Percentiles rank a stretch among this genome's conserved stretches.
phyloP scores from a whole-genome alignment of 2,329 filamentous ascomycete species.

The Trichophyton mentagrophytes region DNA sequence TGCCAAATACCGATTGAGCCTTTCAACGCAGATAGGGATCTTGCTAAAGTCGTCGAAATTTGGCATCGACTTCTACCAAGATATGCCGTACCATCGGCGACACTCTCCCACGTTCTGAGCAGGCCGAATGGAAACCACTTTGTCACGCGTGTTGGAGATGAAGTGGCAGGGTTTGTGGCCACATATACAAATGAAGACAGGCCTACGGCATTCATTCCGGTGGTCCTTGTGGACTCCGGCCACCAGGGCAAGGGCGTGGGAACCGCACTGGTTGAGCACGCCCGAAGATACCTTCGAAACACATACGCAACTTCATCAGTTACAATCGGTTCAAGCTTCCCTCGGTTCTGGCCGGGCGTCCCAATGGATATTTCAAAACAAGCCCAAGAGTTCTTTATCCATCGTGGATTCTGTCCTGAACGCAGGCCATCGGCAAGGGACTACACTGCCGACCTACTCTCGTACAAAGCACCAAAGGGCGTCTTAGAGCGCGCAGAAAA shows the following conservation, averaged over 20 bases:
- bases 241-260: slow-evolving; percentile 19
- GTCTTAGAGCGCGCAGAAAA: slow-evolving; percentile 23
- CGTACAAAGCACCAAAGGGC: slow-evolving; percentile 24
- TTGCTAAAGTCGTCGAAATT: slow-evolving; percentile 4
- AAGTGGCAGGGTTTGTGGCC: slow-evolving; percentile 10
- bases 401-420: slow-evolving; percentile 28
- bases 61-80: slow-evolving; percentile 11
- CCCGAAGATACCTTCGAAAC: slow-evolving; percentile 7
- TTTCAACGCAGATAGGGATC: slow-evolving; percentile 7
- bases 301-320: slow-evolving; percentile 10
- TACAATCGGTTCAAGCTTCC: slow-evolving; percentile 24
- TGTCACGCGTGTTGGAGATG: background rate
- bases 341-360: slow-evolving; percentile 37
- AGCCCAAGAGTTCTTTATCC: slow-evolving; percentile 30
- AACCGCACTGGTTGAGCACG: slow-evolving; percentile 10
- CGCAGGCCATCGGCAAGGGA: slow-evolving; percentile 24
- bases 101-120: slow-evolving; percentile 8
- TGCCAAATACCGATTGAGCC: slow-evolving; percentile 1
- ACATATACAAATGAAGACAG: slow-evolving; percentile 11
- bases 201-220: slow-evolving; percentile 11
- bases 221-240: slow-evolving; percentile 15
- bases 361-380: slow-evolving; percentile 26
- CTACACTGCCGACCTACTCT: slow-evolving; percentile 28
- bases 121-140: slow-evolving; percentile 11
- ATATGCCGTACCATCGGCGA: slow-evolving; percentile 8